Evolutionary conservation across 2,329 filamentous ascomycete genomes (phyloP), one percentile per base, ranked within the genome.

Genomic region (Aspergillus fumigatiaffinis): DNA sequence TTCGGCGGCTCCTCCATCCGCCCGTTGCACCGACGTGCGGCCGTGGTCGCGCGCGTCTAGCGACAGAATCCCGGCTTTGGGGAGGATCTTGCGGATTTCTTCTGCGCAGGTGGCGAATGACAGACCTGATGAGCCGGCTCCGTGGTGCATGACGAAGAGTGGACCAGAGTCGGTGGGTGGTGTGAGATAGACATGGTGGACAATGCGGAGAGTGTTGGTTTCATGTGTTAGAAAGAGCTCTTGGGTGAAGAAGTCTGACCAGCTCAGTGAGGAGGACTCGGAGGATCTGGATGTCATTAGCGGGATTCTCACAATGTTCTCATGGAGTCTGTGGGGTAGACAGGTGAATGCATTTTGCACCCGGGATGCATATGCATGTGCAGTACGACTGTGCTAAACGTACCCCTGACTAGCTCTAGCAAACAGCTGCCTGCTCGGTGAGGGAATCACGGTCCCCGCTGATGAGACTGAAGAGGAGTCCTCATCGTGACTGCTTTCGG

Each of bases 91-190:
- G 53, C 87, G 84, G 60, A 97, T 86, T 71, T 95, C 89, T 48
- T 85, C 82, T 2, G 88, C 86, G 59, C 96, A 86, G 3, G 91
- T 81, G 4, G 92, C 92, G 75, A 97, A 99, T 2, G 92, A 96
- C 57, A 97, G 83, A 6, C 90, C 95, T 0, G 92, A 96, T 3
- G 92, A 96, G 17, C 94, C 94, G 44, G 91, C 94, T 42, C 94
- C 94, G 76, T 99, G 94, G 71, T 99, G 94, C 76, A 90, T 91
- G 58, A 97, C 88, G 73, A 99, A 92, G 4, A 99, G 80, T 0
- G 93, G 92, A 0, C 89, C 90, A 60, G 83, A 82, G 41, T 82
- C 86, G 1, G 72, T 69, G 1, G 93, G 92, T 0, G 92, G 91
- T 21, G 87, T 96, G 47, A 97, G 80, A 73, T 97, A 97, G 56